A percentile compares a stretch with the other conserved stretches of the same genome.
Evolutionary conservation across 2,329 filamentous ascomycete genomes (phyloP).

Genomic region (Thielaviopsis ethacetica): DNA sequence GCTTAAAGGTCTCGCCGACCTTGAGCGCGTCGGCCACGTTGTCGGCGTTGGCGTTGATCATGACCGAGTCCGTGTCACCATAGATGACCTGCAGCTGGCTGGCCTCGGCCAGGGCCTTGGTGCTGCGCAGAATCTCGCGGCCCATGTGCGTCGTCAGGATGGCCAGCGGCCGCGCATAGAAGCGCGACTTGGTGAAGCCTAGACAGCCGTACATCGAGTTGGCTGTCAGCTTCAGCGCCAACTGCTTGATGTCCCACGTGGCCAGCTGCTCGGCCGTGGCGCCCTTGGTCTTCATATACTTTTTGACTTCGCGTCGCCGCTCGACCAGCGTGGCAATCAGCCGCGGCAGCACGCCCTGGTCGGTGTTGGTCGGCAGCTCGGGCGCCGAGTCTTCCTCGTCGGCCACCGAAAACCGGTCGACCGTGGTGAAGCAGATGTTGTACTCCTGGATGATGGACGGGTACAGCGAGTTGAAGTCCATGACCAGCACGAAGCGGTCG

Average conservation of each 20-base stretch:
- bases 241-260: conserved; percentile 95
- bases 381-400: conserved; percentile 80
- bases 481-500: conserved; percentile 95
- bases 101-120: conserved; percentile 86
- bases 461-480: conserved; percentile 99
- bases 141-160: conserved; percentile 96
- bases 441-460: conserved; percentile 98
- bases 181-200: conserved; percentile 90
- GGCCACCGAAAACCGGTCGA: conserved; percentile 55
- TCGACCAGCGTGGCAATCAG: conserved; percentile 86
- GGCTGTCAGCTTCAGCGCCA: conserved; percentile 90
- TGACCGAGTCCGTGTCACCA: conserved; percentile 97
- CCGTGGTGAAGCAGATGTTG: conserved; percentile 98
- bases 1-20: conserved; percentile 89
- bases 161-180: conserved; percentile 87
- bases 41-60: conserved; percentile 98
- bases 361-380: conserved; percentile 63
- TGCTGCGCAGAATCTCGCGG: conserved; percentile 89
- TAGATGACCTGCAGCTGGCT: conserved; percentile 92
- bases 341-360: conserved; percentile 71
- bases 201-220: conserved; percentile 99
- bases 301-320: conserved; percentile 82
- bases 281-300: conserved; percentile 84
- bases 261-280: conserved; percentile 76
- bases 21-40: conserved; percentile 80